Conservation (phyloP, 2,329 filamentous ascomycete genomes). For the Didymella segeticola region DNA sequence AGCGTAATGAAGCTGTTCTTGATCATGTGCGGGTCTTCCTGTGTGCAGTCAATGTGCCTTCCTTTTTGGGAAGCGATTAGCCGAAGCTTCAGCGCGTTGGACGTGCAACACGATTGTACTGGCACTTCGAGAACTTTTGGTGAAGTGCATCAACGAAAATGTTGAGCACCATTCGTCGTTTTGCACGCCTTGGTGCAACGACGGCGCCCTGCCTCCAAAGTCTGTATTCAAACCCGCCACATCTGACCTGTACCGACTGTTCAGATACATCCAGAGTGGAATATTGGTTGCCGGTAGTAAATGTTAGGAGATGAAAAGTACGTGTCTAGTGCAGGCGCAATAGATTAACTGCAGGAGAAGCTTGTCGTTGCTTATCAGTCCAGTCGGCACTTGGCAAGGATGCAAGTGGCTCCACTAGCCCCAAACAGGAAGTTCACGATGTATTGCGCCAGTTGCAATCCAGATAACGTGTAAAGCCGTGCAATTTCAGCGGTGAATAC, state of each 20-base stretch:
- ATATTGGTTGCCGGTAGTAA: no score
- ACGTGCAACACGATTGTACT: background rate
- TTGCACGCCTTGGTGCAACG: no score
- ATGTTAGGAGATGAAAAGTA: no score
- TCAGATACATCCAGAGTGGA: no score
- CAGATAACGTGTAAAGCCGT: background rate
- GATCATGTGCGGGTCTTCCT: background rate
- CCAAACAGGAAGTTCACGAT: conserved; percentile 17
- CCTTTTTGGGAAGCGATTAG: conserved; percentile 5
- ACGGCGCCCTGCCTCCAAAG: no score
- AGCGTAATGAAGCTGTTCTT: background rate
- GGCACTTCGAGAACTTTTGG: background rate
- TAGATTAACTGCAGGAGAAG: conserved; percentile 8
- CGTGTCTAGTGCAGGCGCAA: background rate
- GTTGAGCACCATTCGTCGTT: no score
- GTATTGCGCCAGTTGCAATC: conserved; percentile 2
- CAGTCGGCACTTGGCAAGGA: conserved; percentile 12
- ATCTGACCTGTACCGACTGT: no score
- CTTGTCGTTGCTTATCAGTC: conserved; percentile 18
- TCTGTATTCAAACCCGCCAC: no score
- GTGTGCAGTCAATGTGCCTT: background rate
- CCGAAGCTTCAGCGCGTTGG: background rate
- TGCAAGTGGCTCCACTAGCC: background rate
- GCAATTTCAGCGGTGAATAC: background rate
- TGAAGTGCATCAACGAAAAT: no score